phyloP scores from a whole-genome alignment of 1,284 basidiomycete genomes.

The Apiotrichum sp. region DNA sequence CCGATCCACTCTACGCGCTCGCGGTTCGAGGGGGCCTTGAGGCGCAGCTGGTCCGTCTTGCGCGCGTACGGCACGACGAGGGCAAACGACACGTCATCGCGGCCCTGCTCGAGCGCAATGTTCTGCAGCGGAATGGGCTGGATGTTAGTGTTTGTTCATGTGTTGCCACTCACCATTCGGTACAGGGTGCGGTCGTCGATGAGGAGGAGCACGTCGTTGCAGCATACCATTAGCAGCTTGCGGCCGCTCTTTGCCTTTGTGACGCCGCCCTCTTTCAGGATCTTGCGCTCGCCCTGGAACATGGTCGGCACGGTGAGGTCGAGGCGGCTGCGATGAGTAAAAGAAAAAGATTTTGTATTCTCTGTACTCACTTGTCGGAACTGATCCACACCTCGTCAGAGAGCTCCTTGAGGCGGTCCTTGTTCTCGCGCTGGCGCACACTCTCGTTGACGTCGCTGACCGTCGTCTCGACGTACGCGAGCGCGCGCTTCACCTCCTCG shows the following conservation, averaged over 20 bases:
- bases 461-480: constrained; percentile 64
- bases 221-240: constrained; percentile 68
- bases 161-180: constrained; percentile 61
- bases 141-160: constrained; percentile 56
- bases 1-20: constrained; percentile 26
- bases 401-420: constrained; percentile 63
- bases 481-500: constrained; percentile 54
- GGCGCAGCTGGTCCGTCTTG: constrained; percentile 6
- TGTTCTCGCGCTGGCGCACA: constrained; percentile 75
- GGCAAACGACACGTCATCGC: constrained; percentile 57
- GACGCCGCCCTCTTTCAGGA: constrained; percentile 73
- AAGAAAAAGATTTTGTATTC: constrained; percentile 55
- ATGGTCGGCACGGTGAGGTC: constrained; percentile 86
- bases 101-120: constrained; percentile 48
- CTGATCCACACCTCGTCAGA: constrained; percentile 79
- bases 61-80: constrained; percentile 34
- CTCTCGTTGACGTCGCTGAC: constrained; percentile 79
- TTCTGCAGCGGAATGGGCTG: constrained; percentile 45
- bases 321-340: constrained; percentile 60
- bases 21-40: constrained; percentile 11
- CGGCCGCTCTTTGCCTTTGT: constrained; percentile 77
- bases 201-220: constrained; percentile 72
- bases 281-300: constrained; percentile 63
- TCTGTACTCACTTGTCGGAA: constrained; percentile 65
- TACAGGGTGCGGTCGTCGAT: constrained; percentile 69